These are phyloP conservation scores for Tolypocladium album DNA, from an alignment of 2,329 filamentous ascomycete genomes.

Conservation along the genomic window DNA sequence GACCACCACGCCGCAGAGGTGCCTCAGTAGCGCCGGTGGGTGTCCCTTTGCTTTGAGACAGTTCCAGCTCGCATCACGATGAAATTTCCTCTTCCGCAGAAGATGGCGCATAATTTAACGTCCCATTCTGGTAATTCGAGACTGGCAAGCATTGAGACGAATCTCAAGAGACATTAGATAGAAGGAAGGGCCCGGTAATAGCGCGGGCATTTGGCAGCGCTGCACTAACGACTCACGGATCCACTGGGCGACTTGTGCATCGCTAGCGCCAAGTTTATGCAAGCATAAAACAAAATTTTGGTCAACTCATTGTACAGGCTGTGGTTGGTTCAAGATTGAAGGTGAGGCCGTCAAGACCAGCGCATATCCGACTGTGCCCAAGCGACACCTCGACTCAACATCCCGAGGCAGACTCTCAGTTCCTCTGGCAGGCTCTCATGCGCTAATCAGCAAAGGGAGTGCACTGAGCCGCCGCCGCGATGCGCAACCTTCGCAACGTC, in stretches of 20 bases:
- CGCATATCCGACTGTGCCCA: background rate
- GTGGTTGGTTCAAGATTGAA: background rate
- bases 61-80: too few relatives aligned
- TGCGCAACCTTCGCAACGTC: constrained; percentile 83
- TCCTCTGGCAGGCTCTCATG: background rate
- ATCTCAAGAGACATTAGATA: background rate
- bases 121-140: background rate
- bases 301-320: constrained; percentile 2
- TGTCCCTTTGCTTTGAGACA: too few relatives aligned
- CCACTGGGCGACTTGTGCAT: background rate
- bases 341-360: background rate
- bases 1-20: too few relatives aligned
- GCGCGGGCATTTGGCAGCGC: background rate
- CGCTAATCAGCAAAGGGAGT: background rate
- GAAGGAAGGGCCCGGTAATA: background rate
- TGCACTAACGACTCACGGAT: background rate
- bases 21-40: too few relatives aligned
- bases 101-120: too few relatives aligned
- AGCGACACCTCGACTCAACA: background rate
- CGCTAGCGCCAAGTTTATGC: constrained; percentile 8
- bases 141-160: background rate
- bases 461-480: constrained; percentile 24
- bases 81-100: too few relatives aligned
- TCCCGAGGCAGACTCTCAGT: background rate
- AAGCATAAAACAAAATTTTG: constrained; percentile 5